phyloP scores from a whole-genome alignment of 257 asterid species.

The Solanum peruvianum region DNA sequence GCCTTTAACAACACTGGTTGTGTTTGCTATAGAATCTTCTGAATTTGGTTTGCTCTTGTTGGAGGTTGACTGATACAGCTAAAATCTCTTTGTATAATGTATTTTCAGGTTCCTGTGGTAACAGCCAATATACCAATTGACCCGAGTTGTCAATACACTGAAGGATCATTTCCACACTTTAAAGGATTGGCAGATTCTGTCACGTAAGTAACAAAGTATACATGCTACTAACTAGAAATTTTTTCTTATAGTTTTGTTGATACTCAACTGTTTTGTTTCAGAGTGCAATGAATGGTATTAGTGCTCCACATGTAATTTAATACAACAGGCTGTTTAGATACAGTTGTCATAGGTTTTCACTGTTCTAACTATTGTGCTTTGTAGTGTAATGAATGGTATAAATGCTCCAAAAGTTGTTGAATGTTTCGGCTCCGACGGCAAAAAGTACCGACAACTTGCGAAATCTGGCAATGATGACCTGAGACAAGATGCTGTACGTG shows the following conservation, averaged over 20 bases:
- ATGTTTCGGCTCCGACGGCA: conserved; percentile 93
- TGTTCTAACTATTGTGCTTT: conserved; percentile 8
- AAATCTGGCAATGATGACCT: conserved; percentile 99
- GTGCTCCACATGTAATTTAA: not conserved
- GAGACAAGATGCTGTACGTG: conserved; percentile 96
- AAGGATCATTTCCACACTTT: conserved; percentile 89
- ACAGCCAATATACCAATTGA: conserved; percentile 85
- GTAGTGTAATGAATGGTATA: conserved; percentile 93
- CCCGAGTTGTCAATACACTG: conserved; percentile 68
- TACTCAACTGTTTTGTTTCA: not conserved
- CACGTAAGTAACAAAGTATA: conserved; percentile 44
- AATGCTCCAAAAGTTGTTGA: conserved; percentile 98
- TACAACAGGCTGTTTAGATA: not conserved
- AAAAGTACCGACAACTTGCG: conserved; percentile 83
- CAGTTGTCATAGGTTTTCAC: not conserved
- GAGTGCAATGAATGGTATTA: not conserved
- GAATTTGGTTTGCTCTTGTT: not conserved
- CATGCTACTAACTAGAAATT: not conserved
- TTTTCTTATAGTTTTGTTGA: not conserved
- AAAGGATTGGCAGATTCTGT: conserved; percentile 85
- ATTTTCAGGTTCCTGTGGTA: conserved; percentile 86
- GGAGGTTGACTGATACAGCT: not conserved
- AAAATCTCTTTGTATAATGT: not conserved
- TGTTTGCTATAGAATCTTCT: not conserved
- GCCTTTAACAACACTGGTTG: not conserved